These are phyloP conservation scores for Mycena vitilis DNA, from an alignment of 768 basidiomycete genomes.

Conservation along the genomic window DNA sequence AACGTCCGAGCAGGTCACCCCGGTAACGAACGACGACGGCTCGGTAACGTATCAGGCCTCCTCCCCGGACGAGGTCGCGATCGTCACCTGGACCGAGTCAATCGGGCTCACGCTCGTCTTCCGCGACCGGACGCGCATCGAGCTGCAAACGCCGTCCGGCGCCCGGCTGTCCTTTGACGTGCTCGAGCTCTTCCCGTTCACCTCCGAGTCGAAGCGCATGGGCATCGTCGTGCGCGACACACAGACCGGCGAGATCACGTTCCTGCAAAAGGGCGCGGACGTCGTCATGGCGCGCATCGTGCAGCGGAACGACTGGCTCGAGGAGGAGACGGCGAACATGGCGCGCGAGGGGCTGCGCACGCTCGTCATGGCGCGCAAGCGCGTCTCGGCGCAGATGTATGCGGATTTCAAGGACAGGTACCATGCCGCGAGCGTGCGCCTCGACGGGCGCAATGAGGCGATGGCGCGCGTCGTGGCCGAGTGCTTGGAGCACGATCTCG, in stretches of 20 bases:
- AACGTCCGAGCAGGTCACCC: slow-evolving; percentile 80
- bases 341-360: slow-evolving; percentile 95
- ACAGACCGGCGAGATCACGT: slow-evolving; percentile 81
- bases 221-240: slow-evolving; percentile 93
- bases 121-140: slow-evolving; percentile 92
- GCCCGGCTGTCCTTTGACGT: slow-evolving; percentile 79
- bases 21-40: slow-evolving; percentile 94
- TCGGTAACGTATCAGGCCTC: slow-evolving; percentile 97
- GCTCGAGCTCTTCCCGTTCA: slow-evolving; percentile 97
- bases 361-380: slow-evolving; percentile 90
- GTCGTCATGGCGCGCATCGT: slow-evolving; percentile 98
- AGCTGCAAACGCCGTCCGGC: slow-evolving; percentile 79
- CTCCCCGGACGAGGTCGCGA: slow-evolving; percentile 98
- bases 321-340: slow-evolving; percentile 99
- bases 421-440: slow-evolving; percentile 80
- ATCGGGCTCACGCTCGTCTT: slow-evolving; percentile 90
- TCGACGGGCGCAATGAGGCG: slow-evolving; percentile 85
- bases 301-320: slow-evolving; percentile 97
- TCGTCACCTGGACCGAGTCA: slow-evolving; percentile 96
- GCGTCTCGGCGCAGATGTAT: slow-evolving; percentile 76
- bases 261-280: slow-evolving; percentile 97
- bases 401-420: slow-evolving; percentile 77
- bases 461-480: slow-evolving; percentile 81
- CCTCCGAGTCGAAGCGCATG: slow-evolving; percentile 99
- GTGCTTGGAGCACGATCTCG: slow-evolving; percentile 88